Evolutionary conservation across 805 yeast species (phyloP).

Genomic region (Yamadazyma scolyti): DNA sequence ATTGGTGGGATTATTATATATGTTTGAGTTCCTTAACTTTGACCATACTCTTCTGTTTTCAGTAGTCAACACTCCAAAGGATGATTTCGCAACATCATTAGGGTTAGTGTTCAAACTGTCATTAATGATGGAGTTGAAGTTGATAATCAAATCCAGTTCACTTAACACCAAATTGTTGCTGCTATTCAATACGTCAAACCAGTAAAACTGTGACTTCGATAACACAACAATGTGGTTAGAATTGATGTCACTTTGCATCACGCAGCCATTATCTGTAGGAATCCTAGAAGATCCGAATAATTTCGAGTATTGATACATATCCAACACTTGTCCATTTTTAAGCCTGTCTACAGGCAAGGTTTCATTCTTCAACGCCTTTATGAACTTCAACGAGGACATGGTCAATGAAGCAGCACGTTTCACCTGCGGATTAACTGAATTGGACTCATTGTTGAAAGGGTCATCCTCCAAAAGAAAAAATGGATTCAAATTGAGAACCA

Average conservation of each 20-base stretch:
- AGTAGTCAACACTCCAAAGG: conserved; percentile 87
- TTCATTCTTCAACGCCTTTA: conserved; percentile 71
- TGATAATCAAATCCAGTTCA: conserved; percentile 71
- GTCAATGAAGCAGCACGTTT: conserved; percentile 80
- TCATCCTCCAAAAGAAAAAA: conserved; percentile 89
- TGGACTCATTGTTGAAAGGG: conserved; percentile 64
- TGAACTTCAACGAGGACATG: conserved; percentile 72
- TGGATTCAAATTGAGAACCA: conserved; percentile 88
- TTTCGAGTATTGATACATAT: conserved; percentile 90
- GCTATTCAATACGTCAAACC: conserved; percentile 88
- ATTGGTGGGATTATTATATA: conserved; percentile 49
- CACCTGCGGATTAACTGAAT: conserved; percentile 51
- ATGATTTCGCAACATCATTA: conserved; percentile 64
- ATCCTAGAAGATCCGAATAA: conserved; percentile 85
- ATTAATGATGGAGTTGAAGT: conserved; percentile 68
- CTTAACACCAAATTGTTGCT: conserved; percentile 67
- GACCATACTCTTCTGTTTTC: conserved; percentile 92
- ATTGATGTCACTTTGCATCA: conserved; percentile 73
- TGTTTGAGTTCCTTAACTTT: conserved; percentile 51
- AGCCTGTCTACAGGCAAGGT: conserved; percentile 70
- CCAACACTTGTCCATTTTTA: conserved; percentile 59
- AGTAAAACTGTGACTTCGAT: conserved; percentile 84
- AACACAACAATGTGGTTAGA: conserved; percentile 80
- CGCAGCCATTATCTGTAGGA: conserved; percentile 77
- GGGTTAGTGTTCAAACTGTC: conserved; percentile 59